Evolutionary conservation across 257 asterid species (phyloP).

Genomic region (Cruciata laevipes): DNA sequence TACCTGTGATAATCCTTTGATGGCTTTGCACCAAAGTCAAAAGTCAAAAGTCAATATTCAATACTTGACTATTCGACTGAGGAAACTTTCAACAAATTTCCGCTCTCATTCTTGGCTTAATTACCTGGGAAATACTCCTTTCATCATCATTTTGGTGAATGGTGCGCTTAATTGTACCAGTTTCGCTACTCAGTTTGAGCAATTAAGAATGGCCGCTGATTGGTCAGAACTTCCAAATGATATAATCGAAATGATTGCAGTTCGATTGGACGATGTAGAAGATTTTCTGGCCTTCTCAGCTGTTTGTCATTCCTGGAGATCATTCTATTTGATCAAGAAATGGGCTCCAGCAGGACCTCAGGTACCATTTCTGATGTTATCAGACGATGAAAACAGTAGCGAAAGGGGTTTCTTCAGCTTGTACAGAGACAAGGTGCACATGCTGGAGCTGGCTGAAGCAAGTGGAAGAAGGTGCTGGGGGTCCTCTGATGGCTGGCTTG

Average conservation of each 20-base stretch:
- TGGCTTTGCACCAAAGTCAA: no score
- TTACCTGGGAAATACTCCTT: no score
- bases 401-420: slow-evolving; percentile 19
- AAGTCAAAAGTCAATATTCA: no score
- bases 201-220: slow-evolving; percentile 15
- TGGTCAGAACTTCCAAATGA: slow-evolving; percentile 31
- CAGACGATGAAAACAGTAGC: slow-evolving; percentile 10
- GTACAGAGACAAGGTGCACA: slow-evolving; percentile 12
- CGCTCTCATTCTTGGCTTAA: no score
- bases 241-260: slow-evolving; percentile 16
- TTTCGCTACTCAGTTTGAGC: no score
- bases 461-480: slow-evolving; percentile 28
- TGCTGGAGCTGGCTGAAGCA: slow-evolving; percentile 21
- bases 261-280: slow-evolving; percentile 16
- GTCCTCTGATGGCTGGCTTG: slow-evolving; percentile 25
- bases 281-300: slow-evolving; percentile 39
- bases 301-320: slow-evolving; percentile 40
- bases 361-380: slow-evolving; percentile 30
- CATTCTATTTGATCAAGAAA: slow-evolving; percentile 22
- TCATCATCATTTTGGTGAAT: no score
- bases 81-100: no score
- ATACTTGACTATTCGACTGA: no score
- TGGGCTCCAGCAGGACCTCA: slow-evolving; percentile 30
- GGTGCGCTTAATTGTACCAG: no score
- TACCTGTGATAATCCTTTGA: no score